Evolutionary conservation across 345 rosid species (phyloP).

Genomic region (Aquilaria sinensis): DNA sequence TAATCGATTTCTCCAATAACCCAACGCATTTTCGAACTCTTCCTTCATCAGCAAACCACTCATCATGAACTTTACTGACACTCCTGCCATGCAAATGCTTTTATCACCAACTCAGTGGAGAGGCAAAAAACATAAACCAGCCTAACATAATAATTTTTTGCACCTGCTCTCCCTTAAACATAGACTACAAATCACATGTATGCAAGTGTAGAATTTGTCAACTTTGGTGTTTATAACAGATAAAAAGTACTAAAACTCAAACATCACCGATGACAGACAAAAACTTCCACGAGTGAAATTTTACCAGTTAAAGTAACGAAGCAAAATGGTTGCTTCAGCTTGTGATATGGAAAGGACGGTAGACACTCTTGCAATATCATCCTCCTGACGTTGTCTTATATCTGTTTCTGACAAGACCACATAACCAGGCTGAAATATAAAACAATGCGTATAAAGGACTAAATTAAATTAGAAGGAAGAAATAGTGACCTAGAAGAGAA

Average conservation of each 20-base stretch:
- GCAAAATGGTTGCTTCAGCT: conserved; percentile 22
- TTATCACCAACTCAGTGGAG: too few relatives aligned
- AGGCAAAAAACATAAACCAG: too few relatives aligned
- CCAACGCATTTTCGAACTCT: conserved; percentile 26
- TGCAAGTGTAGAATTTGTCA: too few relatives aligned
- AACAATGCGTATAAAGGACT: not conserved
- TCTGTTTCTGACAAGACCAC: conserved; percentile 22
- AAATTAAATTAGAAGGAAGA: too few relatives aligned
- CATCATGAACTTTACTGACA: conserved; percentile 33
- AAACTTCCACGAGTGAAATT: too few relatives aligned
- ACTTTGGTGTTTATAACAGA: too few relatives aligned
- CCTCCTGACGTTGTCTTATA: conserved; percentile 22
- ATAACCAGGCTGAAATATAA: conserved; percentile 14
- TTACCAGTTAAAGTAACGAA: conserved; percentile 16
- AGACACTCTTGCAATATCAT: conserved; percentile 20
- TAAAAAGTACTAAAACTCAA: too few relatives aligned
- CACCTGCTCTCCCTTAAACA: too few relatives aligned
- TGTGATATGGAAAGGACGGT: conserved; percentile 24
- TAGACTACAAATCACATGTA: too few relatives aligned
- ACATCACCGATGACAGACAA: too few relatives aligned
- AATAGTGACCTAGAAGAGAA: too few relatives aligned
- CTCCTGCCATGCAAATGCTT: conserved; percentile 9
- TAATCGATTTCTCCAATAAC: conserved; percentile 10
- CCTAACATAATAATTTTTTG: too few relatives aligned
- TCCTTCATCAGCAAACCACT: conserved; percentile 30